Percentiles rank a stretch among this genome's conserved stretches.
These are phyloP conservation scores for Mollisiaceae sp. DNA, from an alignment of 2,329 filamentous ascomycete species.

Conservation along the genomic window DNA sequence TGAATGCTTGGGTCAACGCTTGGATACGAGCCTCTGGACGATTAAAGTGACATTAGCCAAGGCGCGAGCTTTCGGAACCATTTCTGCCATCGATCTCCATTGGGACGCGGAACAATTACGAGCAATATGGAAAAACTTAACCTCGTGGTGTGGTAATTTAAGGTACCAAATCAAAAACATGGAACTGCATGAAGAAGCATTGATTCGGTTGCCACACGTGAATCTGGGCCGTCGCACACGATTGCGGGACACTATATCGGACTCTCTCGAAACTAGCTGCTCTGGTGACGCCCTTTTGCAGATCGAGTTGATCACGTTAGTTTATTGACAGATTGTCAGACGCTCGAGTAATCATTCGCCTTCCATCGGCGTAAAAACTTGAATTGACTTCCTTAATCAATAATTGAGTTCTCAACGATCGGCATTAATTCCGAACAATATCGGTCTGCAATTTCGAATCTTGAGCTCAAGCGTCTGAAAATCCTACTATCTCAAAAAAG, in stretches of 20 bases:
- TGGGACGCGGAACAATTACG: slow-evolving; percentile 6
- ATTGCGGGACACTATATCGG: slow-evolving; percentile 1
- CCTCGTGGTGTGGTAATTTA: slow-evolving; percentile 2
- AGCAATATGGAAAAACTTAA: slow-evolving; percentile 8
- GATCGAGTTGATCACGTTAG: not conserved
- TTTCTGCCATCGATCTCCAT: not conserved
- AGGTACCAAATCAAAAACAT: not conserved
- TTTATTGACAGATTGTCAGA: not conserved
- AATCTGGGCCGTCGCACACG: not conserved
- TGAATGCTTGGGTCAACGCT: not conserved
- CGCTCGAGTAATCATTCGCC: not conserved
- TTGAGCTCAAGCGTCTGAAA: not conserved
- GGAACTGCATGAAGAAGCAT: not conserved
- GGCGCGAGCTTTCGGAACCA: not conserved
- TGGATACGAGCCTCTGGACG: not conserved
- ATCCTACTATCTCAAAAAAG: no score
- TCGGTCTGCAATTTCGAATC: not conserved
- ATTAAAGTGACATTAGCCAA: slow-evolving; percentile 7
- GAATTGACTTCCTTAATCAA: not conserved
- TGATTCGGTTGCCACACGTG: not conserved
- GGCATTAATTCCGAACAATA: not conserved
- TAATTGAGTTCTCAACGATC: not conserved
- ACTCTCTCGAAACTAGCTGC: not conserved
- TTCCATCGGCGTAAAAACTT: not conserved
- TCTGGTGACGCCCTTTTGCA: slow-evolving; percentile 1